A percentile compares a stretch with the other conserved stretches of the same genome.
These are phyloP conservation scores for Colletotrichum costaricense DNA, from an alignment of 2,329 filamentous ascomycete genomes.

Conservation along the genomic window DNA sequence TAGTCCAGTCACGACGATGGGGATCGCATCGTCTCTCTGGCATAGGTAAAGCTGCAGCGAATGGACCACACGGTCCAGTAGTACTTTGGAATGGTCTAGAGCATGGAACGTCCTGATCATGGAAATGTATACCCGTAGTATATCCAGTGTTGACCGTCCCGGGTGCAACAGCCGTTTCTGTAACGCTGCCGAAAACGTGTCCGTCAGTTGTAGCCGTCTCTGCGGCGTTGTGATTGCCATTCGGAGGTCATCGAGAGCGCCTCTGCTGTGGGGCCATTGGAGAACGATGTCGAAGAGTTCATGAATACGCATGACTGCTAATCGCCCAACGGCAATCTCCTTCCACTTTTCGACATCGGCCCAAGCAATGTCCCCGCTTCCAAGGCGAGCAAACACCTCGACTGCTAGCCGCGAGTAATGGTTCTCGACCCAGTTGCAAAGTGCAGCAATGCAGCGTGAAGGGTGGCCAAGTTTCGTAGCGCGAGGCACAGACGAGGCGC, in stretches of 20 bases:
- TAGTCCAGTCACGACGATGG: conserved; percentile 80
- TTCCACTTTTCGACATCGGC: conserved; percentile 76
- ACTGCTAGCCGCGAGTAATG: conserved; percentile 73
- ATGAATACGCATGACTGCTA: conserved; percentile 75
- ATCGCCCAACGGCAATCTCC: conserved; percentile 74
- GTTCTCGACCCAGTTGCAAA: conserved; percentile 76
- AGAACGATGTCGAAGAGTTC: conserved; percentile 85
- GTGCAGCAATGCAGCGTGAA: conserved; percentile 66
- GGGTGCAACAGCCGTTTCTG: conserved; percentile 78
- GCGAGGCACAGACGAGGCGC: conserved; percentile 39
- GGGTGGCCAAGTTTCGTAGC: conserved; percentile 45
- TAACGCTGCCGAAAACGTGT: conserved; percentile 74
- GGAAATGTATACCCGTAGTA: conserved; percentile 81
- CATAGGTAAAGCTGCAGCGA: conserved; percentile 82
- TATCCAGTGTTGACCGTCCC: conserved; percentile 79
- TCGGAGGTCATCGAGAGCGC: conserved; percentile 80
- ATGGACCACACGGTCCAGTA: conserved; percentile 79
- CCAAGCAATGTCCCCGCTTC: conserved; percentile 57
- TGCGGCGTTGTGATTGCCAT: conserved; percentile 76
- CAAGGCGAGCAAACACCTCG: conserved; percentile 66
- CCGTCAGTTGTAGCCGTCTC: conserved; percentile 76
- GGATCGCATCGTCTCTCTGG: conserved; percentile 80
- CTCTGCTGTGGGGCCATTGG: conserved; percentile 77
- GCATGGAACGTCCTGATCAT: conserved; percentile 83
- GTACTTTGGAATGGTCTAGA: conserved; percentile 80